Base-by-base conservation (phyloP, 495 filamentous ascomycete genomes). In the Xylaria telfairii region DNA sequence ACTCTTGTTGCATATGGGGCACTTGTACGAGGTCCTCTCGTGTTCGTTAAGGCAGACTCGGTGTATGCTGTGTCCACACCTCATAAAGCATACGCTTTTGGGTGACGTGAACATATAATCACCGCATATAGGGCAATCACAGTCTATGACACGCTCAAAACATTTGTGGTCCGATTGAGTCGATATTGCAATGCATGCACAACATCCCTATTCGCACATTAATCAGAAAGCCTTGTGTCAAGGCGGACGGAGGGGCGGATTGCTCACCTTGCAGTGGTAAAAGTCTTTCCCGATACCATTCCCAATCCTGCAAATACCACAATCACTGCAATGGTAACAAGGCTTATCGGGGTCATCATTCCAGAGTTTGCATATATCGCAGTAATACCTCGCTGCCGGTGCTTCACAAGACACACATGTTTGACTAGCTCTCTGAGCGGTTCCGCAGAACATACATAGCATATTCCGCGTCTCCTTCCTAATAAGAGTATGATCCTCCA, bases 101-200 rank as follows among this genome's bases (percentile, higher is more conserved):
- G 92, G 90, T 24, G 96, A 98, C n/a, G 91, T 94, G 79, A 98
- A 98, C 89, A 99, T 93, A 77, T 97, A 97, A 62, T 97, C 94
- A 30, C 93, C 93, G 77, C 96, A 99, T 70, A 99, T 98, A n/a
- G 96, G 96, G 78, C 96, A 99, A 76, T 98, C 92, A 78, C 94
- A 97, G 77, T 99, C 94, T 6, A 92, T 97, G 15, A 94, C 93
- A 30, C 94, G 88, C 81, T 98, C 96, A 72, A 98, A 93, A 78
- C 96, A 99, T 72, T 92, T 92, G 82, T 99, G 96, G 67, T 71
- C 90, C 26, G 87, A 87, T 71, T 91, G 89, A 60, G 91, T 90
- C 1, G 89, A 86, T 76, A 97, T 96, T 9, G 92, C 89, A 80
- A 98, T 92, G 81, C 96, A 99, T 44, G 96, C 92, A 73, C 90